phyloP scores from a whole-genome alignment of 257 asterid species.

The Penstemon newberryi region DNA sequence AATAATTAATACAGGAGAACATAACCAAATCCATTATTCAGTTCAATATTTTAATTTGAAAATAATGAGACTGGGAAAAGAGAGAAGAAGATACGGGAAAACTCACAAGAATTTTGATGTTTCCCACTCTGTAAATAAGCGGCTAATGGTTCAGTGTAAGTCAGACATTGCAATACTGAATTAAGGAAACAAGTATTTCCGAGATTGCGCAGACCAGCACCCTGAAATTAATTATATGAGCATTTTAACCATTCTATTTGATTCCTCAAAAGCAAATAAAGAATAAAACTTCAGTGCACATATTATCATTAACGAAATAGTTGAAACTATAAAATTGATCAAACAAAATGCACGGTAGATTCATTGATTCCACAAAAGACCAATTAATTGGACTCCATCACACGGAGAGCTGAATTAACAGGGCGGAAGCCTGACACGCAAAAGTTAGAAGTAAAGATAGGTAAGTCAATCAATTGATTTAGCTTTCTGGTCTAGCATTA shows the following conservation, averaged over 20 bases:
- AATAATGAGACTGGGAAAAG: not conserved
- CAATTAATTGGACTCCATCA: too few relatives aligned
- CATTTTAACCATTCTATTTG: slow-evolving; percentile 21
- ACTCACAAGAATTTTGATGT: slow-evolving; percentile 91
- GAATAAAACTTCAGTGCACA: not conserved
- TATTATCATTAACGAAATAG: not conserved
- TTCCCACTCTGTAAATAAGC: slow-evolving; percentile 97
- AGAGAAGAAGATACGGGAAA: slow-evolving; percentile 9
- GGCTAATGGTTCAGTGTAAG: slow-evolving; percentile 97
- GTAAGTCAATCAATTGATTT: not conserved
- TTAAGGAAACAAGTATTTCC: slow-evolving; percentile 96
- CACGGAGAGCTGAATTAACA: slow-evolving; percentile 3
- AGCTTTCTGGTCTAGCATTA: not conserved
- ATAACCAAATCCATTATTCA: not conserved
- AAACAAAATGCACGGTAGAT: not conserved
- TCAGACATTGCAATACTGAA: slow-evolving; percentile 90
- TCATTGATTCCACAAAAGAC: not conserved
- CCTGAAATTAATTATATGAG: slow-evolving; percentile 53
- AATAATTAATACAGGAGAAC: not conserved
- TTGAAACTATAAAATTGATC: not conserved
- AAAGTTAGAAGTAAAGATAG: slow-evolving; percentile 2
- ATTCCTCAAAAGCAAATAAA: slow-evolving; percentile 8
- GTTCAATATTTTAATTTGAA: not conserved
- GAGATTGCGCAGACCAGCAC: slow-evolving; percentile 96
- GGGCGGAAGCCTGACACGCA: not conserved